Evolutionary conservation across 2,329 filamentous ascomycete species (phyloP).

Genomic region (Colletotrichum truncatum): DNA sequence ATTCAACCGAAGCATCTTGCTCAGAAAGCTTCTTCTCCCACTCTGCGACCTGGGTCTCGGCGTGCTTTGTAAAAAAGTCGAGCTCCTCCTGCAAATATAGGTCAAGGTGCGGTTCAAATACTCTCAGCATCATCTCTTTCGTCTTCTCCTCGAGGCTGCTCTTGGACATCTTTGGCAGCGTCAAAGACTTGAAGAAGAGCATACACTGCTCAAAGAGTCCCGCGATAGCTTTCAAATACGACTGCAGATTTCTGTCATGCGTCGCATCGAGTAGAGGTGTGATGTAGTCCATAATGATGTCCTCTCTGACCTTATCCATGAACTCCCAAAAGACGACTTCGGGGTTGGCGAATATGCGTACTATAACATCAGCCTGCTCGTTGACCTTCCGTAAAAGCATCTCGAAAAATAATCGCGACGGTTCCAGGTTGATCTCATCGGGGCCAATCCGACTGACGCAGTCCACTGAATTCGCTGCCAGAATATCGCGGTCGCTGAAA

Average conservation of each 20-base stretch:
- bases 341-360: conserved; percentile 80
- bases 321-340: conserved; percentile 79
- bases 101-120: conserved; percentile 94
- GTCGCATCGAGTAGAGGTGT: conserved; percentile 88
- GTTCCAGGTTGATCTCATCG: conserved; percentile 79
- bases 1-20: conserved; percentile 89
- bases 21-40: conserved; percentile 95
- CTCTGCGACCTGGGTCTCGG: conserved; percentile 77
- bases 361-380: conserved; percentile 83
- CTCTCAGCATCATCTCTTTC: conserved; percentile 72
- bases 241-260: conserved; percentile 76
- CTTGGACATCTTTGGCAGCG: conserved; percentile 70
- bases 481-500: conserved; percentile 75
- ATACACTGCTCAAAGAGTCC: conserved; percentile 88
- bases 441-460: conserved; percentile 76
- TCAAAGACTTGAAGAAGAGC: conserved; percentile 77
- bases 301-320: conserved; percentile 83
- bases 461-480: conserved; percentile 77
- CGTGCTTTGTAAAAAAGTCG: conserved; percentile 81
- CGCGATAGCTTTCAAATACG: conserved; percentile 87
- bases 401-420: conserved; percentile 84
- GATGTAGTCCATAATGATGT: conserved; percentile 86
- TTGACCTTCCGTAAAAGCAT: conserved; percentile 78
- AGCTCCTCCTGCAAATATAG: conserved; percentile 92
- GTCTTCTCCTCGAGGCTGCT: conserved; percentile 71